Base-by-base conservation (phyloP, 1,284 basidiomycete genomes). In the Microbotryum saponariae region DNA sequence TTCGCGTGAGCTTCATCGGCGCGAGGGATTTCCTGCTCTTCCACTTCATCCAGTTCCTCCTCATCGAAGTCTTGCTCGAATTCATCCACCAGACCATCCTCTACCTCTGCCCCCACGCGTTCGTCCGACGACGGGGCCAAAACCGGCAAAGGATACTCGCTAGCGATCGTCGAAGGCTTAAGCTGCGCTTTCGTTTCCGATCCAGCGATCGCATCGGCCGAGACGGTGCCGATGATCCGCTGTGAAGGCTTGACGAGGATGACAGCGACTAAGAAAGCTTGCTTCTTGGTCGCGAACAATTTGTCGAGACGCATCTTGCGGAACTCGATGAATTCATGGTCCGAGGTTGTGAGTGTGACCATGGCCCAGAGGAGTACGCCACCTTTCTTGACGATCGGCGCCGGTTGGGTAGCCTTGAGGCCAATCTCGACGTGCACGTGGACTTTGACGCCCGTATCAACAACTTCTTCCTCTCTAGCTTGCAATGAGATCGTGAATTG, bases 211-310 rank as follows among this genome's bases (percentile, higher is more conserved):
- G 47, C 25, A 6, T 68, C 66, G 51, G 64, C 65, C 5, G 63
- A 61, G 1, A 59, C 58, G 7, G 65, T 56, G 18, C 66, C 65
- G 14, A 71, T 23, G 47, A 76, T 55, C 6, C 70, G 70, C 51
- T 71, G 71, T 8, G 64, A 69, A 0, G 72, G 72, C 58, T 72
- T 71, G 31, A 64, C 60, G 18, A 76, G 70, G 2, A 62, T 44
- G 31, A 72, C 68, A 2, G 62, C 61, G 29, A 75, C 14, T 10
- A 61, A 61, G 52, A 71, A 72, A 23, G 63, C 61, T 54, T 71
- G 53, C 27, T 50, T 58, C n/a, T 51, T 44, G 12, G 54, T 46
- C 37, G 51, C 50, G n/a, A 52, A 50, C 27, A 21, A n/a, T 14
- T 49, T 33, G n/a, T 64, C 60, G 46, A 67, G 52, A 44, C 62